phyloP scores from a whole-genome alignment of 2,329 filamentous ascomycete genomes.

The Colletotrichum magnum region DNA sequence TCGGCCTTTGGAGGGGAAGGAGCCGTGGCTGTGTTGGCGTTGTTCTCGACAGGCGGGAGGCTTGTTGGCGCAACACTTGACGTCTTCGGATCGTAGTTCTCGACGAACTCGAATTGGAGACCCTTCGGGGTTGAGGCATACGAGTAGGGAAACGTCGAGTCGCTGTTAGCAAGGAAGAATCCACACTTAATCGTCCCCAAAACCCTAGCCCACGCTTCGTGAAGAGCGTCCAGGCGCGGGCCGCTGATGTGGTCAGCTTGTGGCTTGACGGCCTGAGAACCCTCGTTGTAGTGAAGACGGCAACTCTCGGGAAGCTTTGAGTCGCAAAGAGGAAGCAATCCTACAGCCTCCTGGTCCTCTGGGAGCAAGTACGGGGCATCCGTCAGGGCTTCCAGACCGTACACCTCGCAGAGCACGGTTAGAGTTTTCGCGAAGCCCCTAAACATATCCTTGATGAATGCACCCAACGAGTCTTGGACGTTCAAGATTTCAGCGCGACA shows the following conservation, averaged over 20 bases:
- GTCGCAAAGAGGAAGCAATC: constrained; percentile 59
- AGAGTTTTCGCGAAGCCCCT: constrained; percentile 61
- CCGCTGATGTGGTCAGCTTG: constrained; percentile 52
- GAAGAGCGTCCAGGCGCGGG: constrained; percentile 9
- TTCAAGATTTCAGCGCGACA: constrained; percentile 61
- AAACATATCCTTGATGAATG: constrained; percentile 62
- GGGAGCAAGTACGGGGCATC: constrained; percentile 64
- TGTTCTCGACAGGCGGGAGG: constrained; percentile 3
- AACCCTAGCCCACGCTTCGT: constrained; percentile 56
- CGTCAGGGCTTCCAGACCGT: constrained; percentile 54
- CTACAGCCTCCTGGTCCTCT: constrained; percentile 64
- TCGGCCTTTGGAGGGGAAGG: not conserved
- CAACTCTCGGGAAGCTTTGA: constrained; percentile 56
- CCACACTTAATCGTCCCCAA: constrained; percentile 65
- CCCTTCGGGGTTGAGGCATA: constrained; percentile 30
- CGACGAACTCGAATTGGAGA: constrained; percentile 32
- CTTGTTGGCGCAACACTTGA: not conserved
- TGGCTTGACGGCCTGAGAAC: constrained; percentile 55
- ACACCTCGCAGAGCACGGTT: constrained; percentile 63
- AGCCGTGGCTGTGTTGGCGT: not conserved
- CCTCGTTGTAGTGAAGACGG: constrained; percentile 53
- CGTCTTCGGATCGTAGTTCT: constrained; percentile 24
- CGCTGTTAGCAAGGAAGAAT: constrained; percentile 60
- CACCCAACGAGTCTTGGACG: constrained; percentile 61
- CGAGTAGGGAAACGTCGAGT: constrained; percentile 32